Conservation (phyloP, 2,329 filamentous ascomycete species). For the Elsinoe arachidis region DNA sequence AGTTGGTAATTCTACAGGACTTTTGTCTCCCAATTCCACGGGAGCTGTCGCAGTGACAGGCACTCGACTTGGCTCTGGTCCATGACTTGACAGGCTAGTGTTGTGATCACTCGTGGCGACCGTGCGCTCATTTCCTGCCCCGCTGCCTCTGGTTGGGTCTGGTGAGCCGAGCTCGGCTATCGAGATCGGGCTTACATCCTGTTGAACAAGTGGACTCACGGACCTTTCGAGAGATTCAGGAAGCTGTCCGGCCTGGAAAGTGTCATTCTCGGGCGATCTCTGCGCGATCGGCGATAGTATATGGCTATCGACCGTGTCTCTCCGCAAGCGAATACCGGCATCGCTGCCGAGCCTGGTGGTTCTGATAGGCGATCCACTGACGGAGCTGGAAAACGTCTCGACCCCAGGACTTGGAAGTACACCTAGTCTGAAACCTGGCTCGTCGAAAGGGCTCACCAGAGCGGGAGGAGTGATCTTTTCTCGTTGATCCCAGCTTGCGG, state of each 20-base stretch:
- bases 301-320: not conserved
- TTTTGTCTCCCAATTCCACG: not conserved
- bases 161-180: not conserved
- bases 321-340: not conserved
- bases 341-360: not conserved
- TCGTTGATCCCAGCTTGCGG: constrained; percentile 4
- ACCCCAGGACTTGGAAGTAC: constrained; percentile 16
- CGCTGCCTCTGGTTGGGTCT: too few relatives aligned
- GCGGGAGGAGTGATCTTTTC: not conserved
- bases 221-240: not conserved
- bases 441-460: not conserved
- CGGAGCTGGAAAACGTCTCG: constrained; percentile 6
- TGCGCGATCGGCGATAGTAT: not conserved
- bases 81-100: not conserved
- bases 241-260: not conserved
- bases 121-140: too few relatives aligned
- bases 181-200: not conserved
- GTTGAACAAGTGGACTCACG: not conserved
- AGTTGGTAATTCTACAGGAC: not conserved
- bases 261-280: not conserved
- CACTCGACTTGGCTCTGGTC: too few relatives aligned
- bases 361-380: constrained; percentile 6
- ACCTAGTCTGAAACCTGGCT: constrained; percentile 13
- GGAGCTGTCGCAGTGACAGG: not conserved
- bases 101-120: too few relatives aligned